Percentiles rank a stretch among this genome's conserved stretches.
phyloP scores from a whole-genome alignment of 495 filamentous ascomycete species.

The Neurospora sublineolata region DNA sequence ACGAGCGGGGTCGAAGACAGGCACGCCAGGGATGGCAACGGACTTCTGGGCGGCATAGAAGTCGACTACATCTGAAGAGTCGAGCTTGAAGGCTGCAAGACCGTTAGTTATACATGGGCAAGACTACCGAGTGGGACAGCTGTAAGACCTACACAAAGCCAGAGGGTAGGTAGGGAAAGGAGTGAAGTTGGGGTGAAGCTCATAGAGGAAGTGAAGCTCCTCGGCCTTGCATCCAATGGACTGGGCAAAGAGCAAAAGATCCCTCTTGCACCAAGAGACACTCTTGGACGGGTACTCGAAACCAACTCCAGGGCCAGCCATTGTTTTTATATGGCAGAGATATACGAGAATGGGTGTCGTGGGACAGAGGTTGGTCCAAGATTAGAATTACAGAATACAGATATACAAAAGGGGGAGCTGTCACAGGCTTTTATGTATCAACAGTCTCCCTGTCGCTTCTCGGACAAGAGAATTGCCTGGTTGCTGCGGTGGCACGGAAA shows the following conservation, averaged over 20 bases:
- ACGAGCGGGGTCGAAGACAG: conserved; percentile 60
- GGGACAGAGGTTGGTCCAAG: not conserved
- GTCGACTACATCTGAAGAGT: conserved; percentile 66
- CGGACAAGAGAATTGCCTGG: not conserved
- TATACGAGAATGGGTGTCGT: not conserved
- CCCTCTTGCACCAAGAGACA: conserved; percentile 77
- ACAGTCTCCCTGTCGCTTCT: not conserved
- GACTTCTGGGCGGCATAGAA: conserved; percentile 60
- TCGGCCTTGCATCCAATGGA: conserved; percentile 75
- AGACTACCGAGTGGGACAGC: not conserved
- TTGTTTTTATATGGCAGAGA: conserved; percentile 10
- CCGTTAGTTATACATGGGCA: not conserved
- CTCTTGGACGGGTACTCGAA: conserved; percentile 62
- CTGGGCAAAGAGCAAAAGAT: conserved; percentile 76
- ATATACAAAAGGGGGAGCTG: not conserved
- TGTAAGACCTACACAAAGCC: conserved; percentile 52
- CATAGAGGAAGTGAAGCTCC: conserved; percentile 85
- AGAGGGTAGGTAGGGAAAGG: conserved; percentile 83
- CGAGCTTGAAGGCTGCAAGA: conserved; percentile 65
- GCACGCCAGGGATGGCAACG: conserved; percentile 60
- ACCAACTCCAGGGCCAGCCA: conserved; percentile 56
- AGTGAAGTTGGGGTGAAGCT: conserved; percentile 69
- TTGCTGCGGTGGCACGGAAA: not conserved
- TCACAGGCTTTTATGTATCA: not conserved
- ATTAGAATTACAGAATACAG: not conserved